Evolutionary conservation across 306 rosid genomes (phyloP), one percentile per base, ranked within the genome.

Genomic region (Castanea mollissima): DNA sequence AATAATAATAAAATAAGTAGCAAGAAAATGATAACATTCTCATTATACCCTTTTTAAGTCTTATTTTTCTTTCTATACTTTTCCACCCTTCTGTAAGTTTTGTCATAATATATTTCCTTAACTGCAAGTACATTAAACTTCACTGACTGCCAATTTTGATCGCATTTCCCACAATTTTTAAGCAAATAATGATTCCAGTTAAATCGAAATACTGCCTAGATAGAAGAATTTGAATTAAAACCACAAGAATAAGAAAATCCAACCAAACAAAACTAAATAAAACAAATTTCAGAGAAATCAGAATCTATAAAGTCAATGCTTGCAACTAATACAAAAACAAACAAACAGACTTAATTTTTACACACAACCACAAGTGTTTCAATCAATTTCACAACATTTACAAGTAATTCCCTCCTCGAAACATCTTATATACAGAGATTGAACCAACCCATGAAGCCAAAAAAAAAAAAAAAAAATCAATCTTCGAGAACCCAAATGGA

Each of bases 381-480:
- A 32, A 55, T 31, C 44, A 63, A 67, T 46, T 57, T 68, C 57
- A 82, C 23, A 51, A 74, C 14, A 64, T 69, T 78, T 78, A 63
- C 23, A 15, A 60, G 44, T 69, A 81, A 83, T 71, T 25, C 34
- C 20, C 11, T 29, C 51, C 5, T n/a, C 27, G 23, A 59, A 52
- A 71, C 74, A 54, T 21, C 73, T 14, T 14, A 21, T n/a, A 67
- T 1, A 69, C 83, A 79, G 62, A 79, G 64, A 80, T 65, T 81
- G 81, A 78, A 78, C 73, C 80, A 64, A 38, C 74, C 60, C 56
- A 57, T 51, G 75, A 75, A 55, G 71, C 54, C 5, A 69, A 70
- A 69, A 67, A 67, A 67, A 18, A 60, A 12, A 25, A 8, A 57
- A 1, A 23, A 60, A 31, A 60, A 55, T 44, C 49, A 56, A 34